phyloP scores from a whole-genome alignment of 208 protist genomes.

The Leishmania amazonensis region DNA sequence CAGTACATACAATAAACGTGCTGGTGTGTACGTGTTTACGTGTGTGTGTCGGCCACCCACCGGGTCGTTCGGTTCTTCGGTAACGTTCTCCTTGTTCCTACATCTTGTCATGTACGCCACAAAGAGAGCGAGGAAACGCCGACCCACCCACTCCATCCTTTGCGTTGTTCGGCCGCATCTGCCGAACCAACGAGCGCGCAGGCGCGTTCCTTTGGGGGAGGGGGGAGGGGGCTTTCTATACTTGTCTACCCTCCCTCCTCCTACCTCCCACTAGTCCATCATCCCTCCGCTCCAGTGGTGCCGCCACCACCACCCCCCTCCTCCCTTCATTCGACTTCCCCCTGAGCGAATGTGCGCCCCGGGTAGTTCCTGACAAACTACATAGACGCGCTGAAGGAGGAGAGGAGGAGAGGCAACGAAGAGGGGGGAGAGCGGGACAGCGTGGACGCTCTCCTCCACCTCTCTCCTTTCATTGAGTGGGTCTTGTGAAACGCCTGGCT shows the following conservation, averaged over 20 bases:
- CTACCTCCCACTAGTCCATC: background rate
- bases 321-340: background rate
- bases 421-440: background rate
- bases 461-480: background rate
- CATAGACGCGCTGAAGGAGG: background rate
- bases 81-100: slow-evolving; percentile 1
- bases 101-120: background rate
- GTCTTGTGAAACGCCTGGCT: background rate
- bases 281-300: background rate
- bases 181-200: background rate
- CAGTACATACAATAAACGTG: background rate
- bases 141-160: background rate
- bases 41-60: slow-evolving; percentile 1
- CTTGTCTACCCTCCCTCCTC: background rate
- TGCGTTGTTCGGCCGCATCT: background rate
- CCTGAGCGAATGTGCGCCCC: background rate
- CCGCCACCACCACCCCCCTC: too few relatives aligned
- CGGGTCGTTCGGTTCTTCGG: background rate
- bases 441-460: background rate
- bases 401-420: background rate
- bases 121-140: background rate
- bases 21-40: background rate
- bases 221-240: background rate
- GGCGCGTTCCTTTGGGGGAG: background rate
- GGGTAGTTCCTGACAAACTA: background rate